phyloP scores from a whole-genome alignment of 768 basidiomycete species.

The Calocybe cyanea region DNA sequence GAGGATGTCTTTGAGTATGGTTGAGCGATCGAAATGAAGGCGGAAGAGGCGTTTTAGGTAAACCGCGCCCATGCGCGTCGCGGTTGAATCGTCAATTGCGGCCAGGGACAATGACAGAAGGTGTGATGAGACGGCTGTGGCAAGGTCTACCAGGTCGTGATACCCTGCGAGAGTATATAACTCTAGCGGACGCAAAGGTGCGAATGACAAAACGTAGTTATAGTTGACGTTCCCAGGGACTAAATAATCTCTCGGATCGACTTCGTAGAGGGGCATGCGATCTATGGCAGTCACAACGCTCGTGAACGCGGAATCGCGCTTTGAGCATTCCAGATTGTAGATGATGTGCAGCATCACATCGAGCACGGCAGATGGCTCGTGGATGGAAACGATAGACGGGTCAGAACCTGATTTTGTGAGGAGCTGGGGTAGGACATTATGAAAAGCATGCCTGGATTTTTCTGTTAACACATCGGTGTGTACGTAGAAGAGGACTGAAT shows the following conservation, averaged over 20 bases:
- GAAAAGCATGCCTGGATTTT: conserved; percentile 15
- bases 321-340: conserved; percentile 47
- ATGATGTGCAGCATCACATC: conserved; percentile 55
- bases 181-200: conserved; percentile 33
- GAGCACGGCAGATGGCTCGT: conserved; percentile 41
- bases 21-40: conserved; percentile 20
- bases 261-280: conserved; percentile 24
- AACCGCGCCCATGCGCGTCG: conserved; percentile 21
- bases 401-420: conserved; percentile 17
- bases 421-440: conserved; percentile 17
- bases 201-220: conserved; percentile 27
- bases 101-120: conserved; percentile 23
- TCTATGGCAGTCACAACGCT: conserved; percentile 43
- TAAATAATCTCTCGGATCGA: conserved; percentile 21
- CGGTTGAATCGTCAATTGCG: conserved; percentile 22
- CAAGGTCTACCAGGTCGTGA: conserved; percentile 33
- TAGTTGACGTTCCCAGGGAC: conserved; percentile 25
- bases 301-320: conserved; percentile 47
- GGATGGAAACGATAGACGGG: conserved; percentile 28
- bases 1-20: conserved; percentile 23
- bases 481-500: conserved; percentile 26
- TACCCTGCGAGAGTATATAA: conserved; percentile 38
- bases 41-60: conserved; percentile 25
- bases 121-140: conserved; percentile 24
- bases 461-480: conserved; percentile 14